Evolutionary conservation across 331 rosid species (phyloP).

Genomic region (Stylosanthes scabra): DNA sequence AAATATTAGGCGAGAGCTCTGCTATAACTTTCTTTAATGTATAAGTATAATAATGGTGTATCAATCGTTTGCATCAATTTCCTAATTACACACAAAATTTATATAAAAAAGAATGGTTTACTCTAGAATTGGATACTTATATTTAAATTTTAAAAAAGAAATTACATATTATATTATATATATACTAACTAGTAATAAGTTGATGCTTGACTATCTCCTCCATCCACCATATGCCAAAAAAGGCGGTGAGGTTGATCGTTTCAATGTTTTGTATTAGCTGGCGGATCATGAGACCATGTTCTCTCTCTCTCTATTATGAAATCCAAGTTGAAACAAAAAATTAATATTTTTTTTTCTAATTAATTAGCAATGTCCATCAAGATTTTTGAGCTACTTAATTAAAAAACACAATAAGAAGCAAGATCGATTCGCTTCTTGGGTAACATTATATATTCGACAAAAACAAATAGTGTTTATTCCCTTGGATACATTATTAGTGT

Average conservation of each 20-base stretch:
- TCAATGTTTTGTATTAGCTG: slow-evolving; percentile 15
- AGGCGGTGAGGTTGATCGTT: slow-evolving; percentile 35
- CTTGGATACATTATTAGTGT: too few relatives aligned
- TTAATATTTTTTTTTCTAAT: too few relatives aligned
- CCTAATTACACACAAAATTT: too few relatives aligned
- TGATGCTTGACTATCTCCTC: neutral
- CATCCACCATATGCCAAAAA: slow-evolving; percentile 30
- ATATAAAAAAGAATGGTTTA: neutral
- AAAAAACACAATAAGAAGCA: neutral
- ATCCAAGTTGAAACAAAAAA: slow-evolving; percentile 10
- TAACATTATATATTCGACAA: neutral
- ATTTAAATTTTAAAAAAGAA: neutral
- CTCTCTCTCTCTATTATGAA: slow-evolving; percentile 1
- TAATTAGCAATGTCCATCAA: too few relatives aligned
- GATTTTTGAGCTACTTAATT: neutral
- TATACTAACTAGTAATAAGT: neutral
- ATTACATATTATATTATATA: too few relatives aligned
- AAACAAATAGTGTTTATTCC: neutral
- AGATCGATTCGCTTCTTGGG: neutral
- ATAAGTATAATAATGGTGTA: neutral
- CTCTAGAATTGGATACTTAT: neutral
- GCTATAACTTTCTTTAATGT: neutral
- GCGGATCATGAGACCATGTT: slow-evolving; percentile 41
- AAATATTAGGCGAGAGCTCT: too few relatives aligned
- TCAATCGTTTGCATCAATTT: too few relatives aligned